Evolutionary conservation across 2,329 filamentous ascomycete genomes (phyloP).

Genomic region (Akanthomyces uredinophilus): DNA sequence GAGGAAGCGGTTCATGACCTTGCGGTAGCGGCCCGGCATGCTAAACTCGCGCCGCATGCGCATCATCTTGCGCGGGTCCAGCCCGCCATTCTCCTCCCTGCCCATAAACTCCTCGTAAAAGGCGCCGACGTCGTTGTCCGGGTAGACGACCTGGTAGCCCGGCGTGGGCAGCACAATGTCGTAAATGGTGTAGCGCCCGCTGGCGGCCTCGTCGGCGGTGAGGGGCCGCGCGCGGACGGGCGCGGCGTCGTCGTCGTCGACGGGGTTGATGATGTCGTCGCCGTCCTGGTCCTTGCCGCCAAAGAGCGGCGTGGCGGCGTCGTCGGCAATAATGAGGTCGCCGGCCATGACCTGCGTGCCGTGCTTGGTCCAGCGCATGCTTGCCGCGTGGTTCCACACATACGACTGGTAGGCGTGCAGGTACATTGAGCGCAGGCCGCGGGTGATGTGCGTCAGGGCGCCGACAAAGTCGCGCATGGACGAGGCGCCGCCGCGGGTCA

Average conservation of each 20-base stretch:
- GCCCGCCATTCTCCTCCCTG: slow-evolving; percentile 65
- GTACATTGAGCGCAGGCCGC: slow-evolving; percentile 87
- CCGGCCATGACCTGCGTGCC: slow-evolving; percentile 73
- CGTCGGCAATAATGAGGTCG: slow-evolving; percentile 66
- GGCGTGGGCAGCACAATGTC: slow-evolving; percentile 91
- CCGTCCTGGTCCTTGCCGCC: slow-evolving; percentile 60
- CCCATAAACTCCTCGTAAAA: slow-evolving; percentile 88
- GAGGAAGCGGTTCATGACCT: slow-evolving; percentile 69
- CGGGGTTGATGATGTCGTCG: slow-evolving; percentile 39
- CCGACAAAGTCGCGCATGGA: slow-evolving; percentile 69
- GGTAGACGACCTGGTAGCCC: slow-evolving; percentile 85
- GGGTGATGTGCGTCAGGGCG: slow-evolving; percentile 72
- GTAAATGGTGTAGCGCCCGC: slow-evolving; percentile 72
- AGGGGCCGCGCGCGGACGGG: slow-evolving; percentile 62
- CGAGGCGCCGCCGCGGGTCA: slow-evolving; percentile 46
- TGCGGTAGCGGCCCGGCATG: slow-evolving; percentile 82
- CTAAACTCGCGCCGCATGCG: slow-evolving; percentile 82
- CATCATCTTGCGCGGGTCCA: slow-evolving; percentile 85
- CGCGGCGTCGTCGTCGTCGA: slow-evolving; percentile 34
- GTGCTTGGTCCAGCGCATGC: slow-evolving; percentile 71
- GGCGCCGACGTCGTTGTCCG: slow-evolving; percentile 72
- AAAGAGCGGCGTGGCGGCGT: slow-evolving; percentile 27
- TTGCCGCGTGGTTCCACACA: slow-evolving; percentile 85
- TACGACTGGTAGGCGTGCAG: slow-evolving; percentile 94
- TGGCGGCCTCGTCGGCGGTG: slow-evolving; percentile 69